Evolutionary conservation across 1,139 yeast genomes (phyloP), one percentile per base, ranked within the genome.

Genomic region (Suhomyces taliae): DNA sequence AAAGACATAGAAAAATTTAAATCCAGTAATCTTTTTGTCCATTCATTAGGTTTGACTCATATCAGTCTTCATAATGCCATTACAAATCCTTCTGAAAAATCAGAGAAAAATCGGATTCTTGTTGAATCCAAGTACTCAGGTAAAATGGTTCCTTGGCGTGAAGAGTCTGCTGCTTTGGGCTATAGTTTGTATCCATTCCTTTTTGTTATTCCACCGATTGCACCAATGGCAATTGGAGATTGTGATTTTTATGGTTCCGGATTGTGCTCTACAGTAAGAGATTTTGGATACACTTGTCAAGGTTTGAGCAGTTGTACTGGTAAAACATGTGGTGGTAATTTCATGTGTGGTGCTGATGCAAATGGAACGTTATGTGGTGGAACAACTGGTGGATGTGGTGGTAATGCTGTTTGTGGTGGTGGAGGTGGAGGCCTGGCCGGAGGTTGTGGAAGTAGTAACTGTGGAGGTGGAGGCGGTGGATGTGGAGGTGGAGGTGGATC

Each of bases 51-150:
- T 2, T 37, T 57, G 14, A 55, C 60, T 10, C 63, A 58, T 46
- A 47, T 56, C 27, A 58, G 61, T 42, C 45, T 55, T 14, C 62
- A 58, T 43, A 58, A 52, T 45, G 55, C 60, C 5, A 49, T 59
- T 7, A 40, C 43, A 7, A 39, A 56, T 34, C 56, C 56, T 11
- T 42, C 51, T 8, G 42, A 27, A 5, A n/a, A 34, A 11, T 56
- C 57, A 4, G 6, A 12, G 24, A 12, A 11, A 29, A 29, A 11
- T 29, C 37, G 51, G 11, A 27, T 31, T 9, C 32, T 9, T 5
- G 11, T 10, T 31, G 24, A 19, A 14, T 44, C 27, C 26, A 53
- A 51, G 42, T 52, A 47, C 37, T 41, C 40, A 7, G 50, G 44
- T 8, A 34, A 45, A 12, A 14, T 10, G 6, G 36, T 47, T 9